Base-by-base conservation (phyloP, 768 basidiomycete species). In the Lyophyllum semitale region DNA sequence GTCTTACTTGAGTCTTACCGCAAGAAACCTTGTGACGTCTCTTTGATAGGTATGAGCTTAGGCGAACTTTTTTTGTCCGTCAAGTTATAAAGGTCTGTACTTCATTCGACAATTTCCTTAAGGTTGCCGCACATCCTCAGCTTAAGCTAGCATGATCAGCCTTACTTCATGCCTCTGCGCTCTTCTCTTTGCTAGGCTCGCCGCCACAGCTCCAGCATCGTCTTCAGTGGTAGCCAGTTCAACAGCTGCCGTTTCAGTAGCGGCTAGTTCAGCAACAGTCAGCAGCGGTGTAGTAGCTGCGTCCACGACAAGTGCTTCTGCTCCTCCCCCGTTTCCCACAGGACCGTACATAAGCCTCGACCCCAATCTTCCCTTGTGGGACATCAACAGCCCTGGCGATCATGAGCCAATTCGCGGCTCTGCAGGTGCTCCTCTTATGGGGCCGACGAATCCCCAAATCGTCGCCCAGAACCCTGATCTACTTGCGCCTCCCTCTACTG, bases 341-440 rank as follows among this genome's bases (percentile, higher is more conserved):
- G 75, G 77, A 15, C 73, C 77, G 20, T 76, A 71, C 56, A 72
- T 74, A 54, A 54, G 60, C 23, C 58, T 68, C 37, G 69, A 81
- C 55, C 79, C 83, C 25, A 84, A 84, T 63, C 62, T 59, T 44
- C 72, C 71, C 20, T 59, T 80, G 7, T 80, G 71, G 71, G 67
- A 73, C 49, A 57, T 58, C 8, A 59, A 59, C 25, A 59, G 63
- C 37, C 58, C 60, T 23, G 66, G 59, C 1, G 41, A 55, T 44
- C 72, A 67, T 29, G 58, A 75, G 46, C 70, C 79, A 27, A 66
- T 73, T 30, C 69, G 79, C 37, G 78, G 74, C 11, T 57, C 61
- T 8, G 67, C 75, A 13, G 80, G 80, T 12, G 76, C 76, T 1
- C 51, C 62, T 17, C 63, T 84, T 43, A 45, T 81, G 15, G 79